Evolutionary conservation across 805 yeast genomes (phyloP), one percentile per base, ranked within the genome.

Genomic region (Kazachstania viticola): DNA sequence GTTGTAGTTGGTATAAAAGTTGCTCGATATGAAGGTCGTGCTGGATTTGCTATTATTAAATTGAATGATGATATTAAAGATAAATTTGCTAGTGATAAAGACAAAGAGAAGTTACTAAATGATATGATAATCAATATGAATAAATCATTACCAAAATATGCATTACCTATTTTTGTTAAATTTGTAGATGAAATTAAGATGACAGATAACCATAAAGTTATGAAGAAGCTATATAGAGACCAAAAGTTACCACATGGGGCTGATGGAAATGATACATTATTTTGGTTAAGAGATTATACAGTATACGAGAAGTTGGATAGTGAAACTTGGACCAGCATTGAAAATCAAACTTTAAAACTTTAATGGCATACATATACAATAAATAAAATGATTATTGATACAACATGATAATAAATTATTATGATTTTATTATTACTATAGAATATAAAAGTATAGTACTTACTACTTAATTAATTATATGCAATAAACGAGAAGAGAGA

Each of bases 1-100:
- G 85, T 83, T 28, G 95, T 87, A 15, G 95, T 91, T 32, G 95
- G 95, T 23, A 77, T 79, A 4, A 69, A 69, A 49, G 78, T 87
- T 8, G 91, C 88, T 4, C 68, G 75, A 33, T 93, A 87, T 49
- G 97, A 87, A 57, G 97, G 97, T 24, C 69, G 95, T 45, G 94
- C 95, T 11, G 96, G 97, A 0, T 82, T 79, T 54, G 94, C 91
- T 0, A 78, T 83, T 2, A 49, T 85, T 9, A 76, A 78, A 47
- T 67, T 75, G 3, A 48, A 51, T 9, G 66, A 65, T 12, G 36
- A 38, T 18, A 22, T 28, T 5, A 31, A 38, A 18, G 30, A 28
- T 1, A n/a, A n/a, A n/a, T n/a, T n/a, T n/a, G 27, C 31, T 6
- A 30, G 52, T 2, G 51, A 54, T 6, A 41, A 44, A 7, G 42